Percentiles rank a stretch among this genome's conserved stretches.
Conservation (phyloP, 208 protist species). For the Crithidia acanthocephali region DNA sequence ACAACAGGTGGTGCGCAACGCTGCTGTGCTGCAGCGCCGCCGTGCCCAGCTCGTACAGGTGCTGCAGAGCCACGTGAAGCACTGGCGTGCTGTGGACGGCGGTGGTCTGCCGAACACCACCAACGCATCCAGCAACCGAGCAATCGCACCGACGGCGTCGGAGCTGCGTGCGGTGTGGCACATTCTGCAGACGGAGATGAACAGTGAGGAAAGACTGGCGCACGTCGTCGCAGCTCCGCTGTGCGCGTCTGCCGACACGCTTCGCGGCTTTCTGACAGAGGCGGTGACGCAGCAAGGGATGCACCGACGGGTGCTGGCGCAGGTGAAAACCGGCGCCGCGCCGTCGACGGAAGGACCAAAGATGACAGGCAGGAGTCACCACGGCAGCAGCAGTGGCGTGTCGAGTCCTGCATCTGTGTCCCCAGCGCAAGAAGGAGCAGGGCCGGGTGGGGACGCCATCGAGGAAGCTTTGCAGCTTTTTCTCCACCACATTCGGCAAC, state of each 20-base stretch:
- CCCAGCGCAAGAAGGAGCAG: not conserved
- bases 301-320: constrained; percentile 25
- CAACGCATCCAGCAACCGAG: not conserved
- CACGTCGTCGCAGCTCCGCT: constrained; percentile 35
- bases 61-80: constrained; percentile 33
- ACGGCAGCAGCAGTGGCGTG: not conserved
- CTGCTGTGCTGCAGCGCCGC: constrained; percentile 36
- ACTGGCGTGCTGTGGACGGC: not conserved
- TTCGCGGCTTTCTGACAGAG: constrained; percentile 26
- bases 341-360: not conserved
- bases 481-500: constrained; percentile 3
- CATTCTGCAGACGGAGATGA: constrained; percentile 23
- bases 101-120: not conserved
- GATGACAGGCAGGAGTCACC: not conserved
- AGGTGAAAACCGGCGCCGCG: constrained; percentile 5
- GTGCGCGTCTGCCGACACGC: constrained; percentile 24
- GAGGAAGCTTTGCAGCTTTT: constrained; percentile 27
- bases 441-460: constrained; percentile 21
- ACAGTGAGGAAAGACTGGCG: constrained; percentile 18
- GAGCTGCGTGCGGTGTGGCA: constrained; percentile 25
- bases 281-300: constrained; percentile 34
- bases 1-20: constrained; percentile 34
- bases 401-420: not conserved
- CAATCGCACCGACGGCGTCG: not conserved
- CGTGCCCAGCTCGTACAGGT: constrained; percentile 42